phyloP scores from a whole-genome alignment of 129 eudicot genomes.

The Artemisia annua region DNA sequence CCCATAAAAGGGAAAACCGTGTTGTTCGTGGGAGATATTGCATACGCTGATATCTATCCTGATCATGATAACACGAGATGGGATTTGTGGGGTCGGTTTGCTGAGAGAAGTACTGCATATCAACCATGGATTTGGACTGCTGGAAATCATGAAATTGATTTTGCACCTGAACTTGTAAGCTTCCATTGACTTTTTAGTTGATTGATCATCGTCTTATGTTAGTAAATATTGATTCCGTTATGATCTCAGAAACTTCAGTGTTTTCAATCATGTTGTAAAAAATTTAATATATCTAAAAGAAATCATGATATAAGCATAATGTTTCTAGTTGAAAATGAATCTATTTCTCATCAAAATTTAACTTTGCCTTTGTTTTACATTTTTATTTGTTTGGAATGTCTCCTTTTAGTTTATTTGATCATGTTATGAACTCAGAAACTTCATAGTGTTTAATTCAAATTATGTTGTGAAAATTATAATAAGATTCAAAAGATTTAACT shows the following conservation, averaged over 20 bases:
- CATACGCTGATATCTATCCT: conserved; percentile 58
- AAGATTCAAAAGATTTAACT: too few relatives aligned
- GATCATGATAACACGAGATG: conserved; percentile 56
- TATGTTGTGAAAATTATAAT: too few relatives aligned
- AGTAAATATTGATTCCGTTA: conserved; percentile 9
- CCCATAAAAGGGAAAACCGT: conserved; percentile 57
- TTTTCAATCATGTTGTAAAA: background rate
- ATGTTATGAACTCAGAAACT: too few relatives aligned
- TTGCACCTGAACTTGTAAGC: conserved; percentile 60
- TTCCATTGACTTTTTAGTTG: background rate
- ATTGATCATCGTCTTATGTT: conserved; percentile 1
- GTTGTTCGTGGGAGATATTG: conserved; percentile 58
- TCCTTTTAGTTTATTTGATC: too few relatives aligned
- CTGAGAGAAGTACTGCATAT: conserved; percentile 60
- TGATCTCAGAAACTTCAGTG: background rate
- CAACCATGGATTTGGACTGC: conserved; percentile 76
- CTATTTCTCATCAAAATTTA: conserved; percentile 11
- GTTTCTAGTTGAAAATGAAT: conserved; percentile 11
- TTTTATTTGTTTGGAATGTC: background rate
- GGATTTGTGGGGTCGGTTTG: conserved; percentile 66
- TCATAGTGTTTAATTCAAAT: too few relatives aligned
- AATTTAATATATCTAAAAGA: too few relatives aligned
- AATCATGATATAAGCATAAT: conserved; percentile 1
- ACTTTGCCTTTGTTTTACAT: conserved; percentile 1
- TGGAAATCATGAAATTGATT: conserved; percentile 66